Conservation (phyloP, 1,284 basidiomycete species). For the Leccinum angustisporum region DNA sequence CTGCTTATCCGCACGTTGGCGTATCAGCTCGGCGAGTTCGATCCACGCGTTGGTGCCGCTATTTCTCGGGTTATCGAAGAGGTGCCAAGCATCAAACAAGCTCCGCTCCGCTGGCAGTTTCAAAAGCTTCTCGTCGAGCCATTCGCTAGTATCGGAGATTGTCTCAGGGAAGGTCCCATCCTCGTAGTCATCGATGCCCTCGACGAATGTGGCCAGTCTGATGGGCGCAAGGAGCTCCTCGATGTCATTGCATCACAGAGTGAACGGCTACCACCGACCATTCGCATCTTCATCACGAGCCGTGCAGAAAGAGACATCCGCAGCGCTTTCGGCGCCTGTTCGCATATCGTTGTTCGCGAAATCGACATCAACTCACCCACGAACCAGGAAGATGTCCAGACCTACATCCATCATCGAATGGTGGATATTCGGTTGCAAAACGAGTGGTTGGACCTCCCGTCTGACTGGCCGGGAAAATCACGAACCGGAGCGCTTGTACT, state of each 20-base stretch:
- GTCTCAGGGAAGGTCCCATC: constrained; percentile 29
- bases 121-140: constrained; percentile 34
- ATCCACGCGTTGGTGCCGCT: constrained; percentile 26
- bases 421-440: constrained; percentile 22
- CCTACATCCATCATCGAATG: constrained; percentile 33
- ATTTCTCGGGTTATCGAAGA: constrained; percentile 29
- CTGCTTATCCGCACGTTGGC: constrained; percentile 32
- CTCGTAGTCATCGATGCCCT: constrained; percentile 35
- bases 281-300: constrained; percentile 34
- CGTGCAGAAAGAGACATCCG: constrained; percentile 33
- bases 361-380: constrained; percentile 29
- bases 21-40: constrained; percentile 34
- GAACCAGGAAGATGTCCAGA: constrained; percentile 30
- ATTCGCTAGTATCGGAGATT: constrained; percentile 15
- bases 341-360: constrained; percentile 20
- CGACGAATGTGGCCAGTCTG: constrained; percentile 31
- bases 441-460: constrained; percentile 23
- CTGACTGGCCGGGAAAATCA: constrained; percentile 33
- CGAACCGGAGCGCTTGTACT: constrained; percentile 18
- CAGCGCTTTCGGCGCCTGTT: constrained; percentile 9
- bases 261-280: constrained; percentile 22
- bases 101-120: constrained; percentile 32
- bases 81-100: constrained; percentile 32
- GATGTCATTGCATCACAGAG: constrained; percentile 24
- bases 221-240: constrained; percentile 30